These are phyloP conservation scores for Petunia hybrid DNA, from an alignment of 305 asterid genomes.

Conservation along the genomic window DNA sequence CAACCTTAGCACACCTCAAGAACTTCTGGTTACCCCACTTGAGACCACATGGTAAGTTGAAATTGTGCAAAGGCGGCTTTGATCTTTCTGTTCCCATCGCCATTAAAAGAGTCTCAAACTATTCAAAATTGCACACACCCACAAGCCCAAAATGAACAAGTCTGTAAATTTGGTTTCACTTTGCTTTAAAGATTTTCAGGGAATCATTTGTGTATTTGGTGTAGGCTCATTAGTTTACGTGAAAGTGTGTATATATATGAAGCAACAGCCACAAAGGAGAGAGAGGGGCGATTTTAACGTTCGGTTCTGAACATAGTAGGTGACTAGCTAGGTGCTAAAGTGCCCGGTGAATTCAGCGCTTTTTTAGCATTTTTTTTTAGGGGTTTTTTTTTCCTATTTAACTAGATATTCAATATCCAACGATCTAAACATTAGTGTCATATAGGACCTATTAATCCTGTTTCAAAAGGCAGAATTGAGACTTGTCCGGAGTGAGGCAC, in stretches of 20 bases:
- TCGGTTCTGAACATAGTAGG: not conserved
- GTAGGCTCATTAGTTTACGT: constrained; percentile 29
- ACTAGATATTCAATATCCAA: too few species aligned
- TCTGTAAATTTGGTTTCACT: not conserved
- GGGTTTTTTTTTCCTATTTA: too few species aligned
- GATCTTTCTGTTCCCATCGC: constrained; percentile 77
- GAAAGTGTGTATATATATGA: not conserved
- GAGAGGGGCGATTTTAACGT: constrained; percentile 33
- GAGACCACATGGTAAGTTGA: constrained; percentile 68
- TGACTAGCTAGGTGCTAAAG: not conserved
- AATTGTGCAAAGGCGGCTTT: constrained; percentile 70
- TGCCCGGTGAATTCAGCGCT: constrained; percentile 26
- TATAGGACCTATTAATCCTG: too few species aligned
- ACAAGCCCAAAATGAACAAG: not conserved
- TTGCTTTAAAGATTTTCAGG: not conserved
- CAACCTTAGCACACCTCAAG: constrained; percentile 80
- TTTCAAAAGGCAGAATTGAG: too few species aligned
- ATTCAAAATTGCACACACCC: not conserved
- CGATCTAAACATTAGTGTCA: too few species aligned
- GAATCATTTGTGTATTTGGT: not conserved
- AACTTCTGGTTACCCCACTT: constrained; percentile 81
- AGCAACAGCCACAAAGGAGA: constrained; percentile 1
- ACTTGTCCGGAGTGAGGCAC: too few species aligned
- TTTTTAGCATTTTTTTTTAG: not conserved
- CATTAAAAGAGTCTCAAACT: constrained; percentile 36